Percentiles rank a stretch among this genome's conserved stretches.
Evolutionary conservation across 2,329 filamentous ascomycete genomes (phyloP).

Genomic region (Colletotrichum siamense): DNA sequence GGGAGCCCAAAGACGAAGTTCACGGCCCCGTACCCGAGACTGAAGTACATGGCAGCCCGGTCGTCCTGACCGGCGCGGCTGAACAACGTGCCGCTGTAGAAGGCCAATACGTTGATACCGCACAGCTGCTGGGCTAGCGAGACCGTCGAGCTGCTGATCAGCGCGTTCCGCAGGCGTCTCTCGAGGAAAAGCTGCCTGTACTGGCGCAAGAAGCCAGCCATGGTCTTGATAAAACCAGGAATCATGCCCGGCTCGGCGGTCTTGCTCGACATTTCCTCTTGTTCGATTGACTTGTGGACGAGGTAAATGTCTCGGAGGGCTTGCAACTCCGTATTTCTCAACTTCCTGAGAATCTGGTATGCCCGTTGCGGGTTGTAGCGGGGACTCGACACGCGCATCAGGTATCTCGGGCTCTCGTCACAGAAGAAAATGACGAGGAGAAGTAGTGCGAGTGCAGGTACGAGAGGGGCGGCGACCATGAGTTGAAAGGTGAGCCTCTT

Average conservation of each 20-base stretch:
- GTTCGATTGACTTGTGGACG: slow-evolving; percentile 37
- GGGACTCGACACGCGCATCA: slow-evolving; percentile 39
- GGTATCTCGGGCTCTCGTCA: slow-evolving; percentile 44
- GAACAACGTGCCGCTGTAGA: slow-evolving; percentile 42
- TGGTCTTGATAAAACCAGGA: slow-evolving; percentile 11
- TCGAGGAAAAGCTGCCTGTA: slow-evolving; percentile 32
- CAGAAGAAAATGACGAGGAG: slow-evolving; percentile 38
- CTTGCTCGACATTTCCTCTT: slow-evolving; percentile 21
- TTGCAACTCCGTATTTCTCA: slow-evolving; percentile 46
- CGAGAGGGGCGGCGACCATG: slow-evolving; percentile 40
- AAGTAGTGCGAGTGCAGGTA: slow-evolving; percentile 39
- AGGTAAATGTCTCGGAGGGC: slow-evolving; percentile 46
- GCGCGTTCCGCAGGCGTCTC: slow-evolving; percentile 34
- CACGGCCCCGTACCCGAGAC: slow-evolving; percentile 40
- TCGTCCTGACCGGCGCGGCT: slow-evolving; percentile 24
- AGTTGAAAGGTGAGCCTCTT: slow-evolving; percentile 27
- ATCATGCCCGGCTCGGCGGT: not conserved
- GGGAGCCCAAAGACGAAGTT: slow-evolving; percentile 48
- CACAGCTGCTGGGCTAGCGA: slow-evolving; percentile 37
- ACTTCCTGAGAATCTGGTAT: slow-evolving; percentile 34
- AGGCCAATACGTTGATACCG: slow-evolving; percentile 46
- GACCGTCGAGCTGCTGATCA: slow-evolving; percentile 36
- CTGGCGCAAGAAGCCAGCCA: slow-evolving; percentile 32
- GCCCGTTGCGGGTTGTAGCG: slow-evolving; percentile 39
- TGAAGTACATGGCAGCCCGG: slow-evolving; percentile 33